Evolutionary conservation across 2,329 filamentous ascomycete species (phyloP), one percentile per base, ranked within the genome.

Genomic region (Ascochyta rabiei): DNA sequence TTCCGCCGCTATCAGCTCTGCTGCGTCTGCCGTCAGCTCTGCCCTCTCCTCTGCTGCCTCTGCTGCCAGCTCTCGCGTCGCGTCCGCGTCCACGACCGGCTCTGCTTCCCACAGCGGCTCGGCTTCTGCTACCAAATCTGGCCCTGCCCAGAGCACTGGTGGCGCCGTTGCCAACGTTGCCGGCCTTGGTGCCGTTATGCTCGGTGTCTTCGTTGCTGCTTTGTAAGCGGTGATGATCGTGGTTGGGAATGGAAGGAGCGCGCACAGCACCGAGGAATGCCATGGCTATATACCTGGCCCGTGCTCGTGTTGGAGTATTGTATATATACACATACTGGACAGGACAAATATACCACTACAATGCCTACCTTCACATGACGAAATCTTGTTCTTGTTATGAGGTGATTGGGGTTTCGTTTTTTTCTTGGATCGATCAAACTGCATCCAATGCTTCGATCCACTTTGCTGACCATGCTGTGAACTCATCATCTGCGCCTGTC

Each of bases 401-500:
- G 6, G n/a, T 16, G n/a, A 15, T 34, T 16, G n/a, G 2, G 8
- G 8, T 15, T 34, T 13, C 4, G 15, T 16, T 16, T 30, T 15
- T 16, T 34, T 8, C 6, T 16, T 16, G 31, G 6, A 34, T 7
- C 33, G 28, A 21, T 67, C 55, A 71, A 18, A 56, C 56, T 57
- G 77, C 75, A 19, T 77, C 73, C 49, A 82, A 61, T 21, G 79
- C 78, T 41, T 73, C 75, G 33, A 73, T 55, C 82, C 82, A 86
- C 45, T 82, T 84, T 43, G 77, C 79, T n/a, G 82, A 85, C 92
- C 92, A 96, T 15, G 83, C 79, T 0, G 87, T 89, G 68, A 96
- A 96, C 66, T 89, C 90, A 66, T 96, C 92, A 16, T 84, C 80
- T 41, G 82, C 75, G 0, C 82, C 87, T 2, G 82, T 75, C 89